These are phyloP conservation scores for Colletotrichum scovillei DNA, from an alignment of 2,329 filamentous ascomycete species.

Conservation along the genomic window DNA sequence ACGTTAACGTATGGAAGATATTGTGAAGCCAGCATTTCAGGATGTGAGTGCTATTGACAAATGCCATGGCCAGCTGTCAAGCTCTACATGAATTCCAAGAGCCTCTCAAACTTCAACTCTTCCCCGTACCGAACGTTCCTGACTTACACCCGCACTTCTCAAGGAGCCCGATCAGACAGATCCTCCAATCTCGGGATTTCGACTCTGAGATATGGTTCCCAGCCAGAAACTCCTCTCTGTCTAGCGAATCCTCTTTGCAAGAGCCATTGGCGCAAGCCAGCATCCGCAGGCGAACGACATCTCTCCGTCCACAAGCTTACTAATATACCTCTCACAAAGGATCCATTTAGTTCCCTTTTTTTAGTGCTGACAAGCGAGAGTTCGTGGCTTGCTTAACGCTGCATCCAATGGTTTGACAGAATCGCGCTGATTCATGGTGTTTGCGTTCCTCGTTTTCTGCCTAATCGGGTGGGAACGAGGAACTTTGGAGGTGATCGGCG, in stretches of 20 bases:
- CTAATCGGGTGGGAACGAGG: background rate
- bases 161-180: rapidly evolving
- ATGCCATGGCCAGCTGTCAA: no score
- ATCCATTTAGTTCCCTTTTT: background rate
- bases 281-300: background rate
- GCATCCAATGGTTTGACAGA: background rate
- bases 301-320: background rate
- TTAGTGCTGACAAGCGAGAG: background rate
- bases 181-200: no score
- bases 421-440: background rate
- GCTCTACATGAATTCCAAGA: no score
- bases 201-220: no score
- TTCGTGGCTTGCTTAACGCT: background rate
- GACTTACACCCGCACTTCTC: no score
- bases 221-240: no score
- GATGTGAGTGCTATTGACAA: no score
- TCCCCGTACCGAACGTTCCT: no score
- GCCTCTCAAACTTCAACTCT: no score
- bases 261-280: background rate
- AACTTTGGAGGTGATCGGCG: background rate
- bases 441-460: background rate
- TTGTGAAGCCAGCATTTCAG: no score
- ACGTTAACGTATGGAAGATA: no score
- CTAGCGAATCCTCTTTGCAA: background rate
- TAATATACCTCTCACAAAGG: background rate